Conservation (phyloP, 2,329 filamentous ascomycete genomes). For the Talaromyces sp. region DNA sequence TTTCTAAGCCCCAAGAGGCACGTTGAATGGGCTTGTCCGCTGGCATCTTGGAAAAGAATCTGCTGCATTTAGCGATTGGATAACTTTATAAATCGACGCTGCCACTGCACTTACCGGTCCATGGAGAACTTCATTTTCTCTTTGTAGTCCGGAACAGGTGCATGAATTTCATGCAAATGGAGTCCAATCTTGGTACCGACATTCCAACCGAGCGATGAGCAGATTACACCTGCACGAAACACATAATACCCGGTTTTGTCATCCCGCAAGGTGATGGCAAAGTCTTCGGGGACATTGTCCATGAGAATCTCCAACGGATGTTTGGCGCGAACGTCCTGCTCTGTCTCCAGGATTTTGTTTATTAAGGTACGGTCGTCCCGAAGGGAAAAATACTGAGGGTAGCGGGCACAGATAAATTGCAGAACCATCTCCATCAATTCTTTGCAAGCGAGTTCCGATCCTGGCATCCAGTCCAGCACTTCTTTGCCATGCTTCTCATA, state of each 20-base stretch:
- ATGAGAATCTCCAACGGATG: constrained; percentile 66
- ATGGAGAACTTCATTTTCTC: constrained; percentile 85
- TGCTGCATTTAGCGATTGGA: constrained; percentile 27
- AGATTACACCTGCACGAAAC: constrained; percentile 71
- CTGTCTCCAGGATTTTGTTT: constrained; percentile 63
- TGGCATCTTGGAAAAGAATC: constrained; percentile 76
- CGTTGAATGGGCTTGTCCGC: constrained; percentile 72
- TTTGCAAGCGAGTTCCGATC: constrained; percentile 72
- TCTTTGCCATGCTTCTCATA: constrained; percentile 57
- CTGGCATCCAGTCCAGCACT: constrained; percentile 65
- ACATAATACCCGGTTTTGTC: constrained; percentile 66
- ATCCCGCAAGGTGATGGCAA: constrained; percentile 68
- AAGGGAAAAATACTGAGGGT: constrained; percentile 68
- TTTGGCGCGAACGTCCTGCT: constrained; percentile 55
- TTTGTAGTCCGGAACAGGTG: constrained; percentile 72
- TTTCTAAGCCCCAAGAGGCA: constrained; percentile 77
- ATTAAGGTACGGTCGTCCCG: constrained; percentile 53
- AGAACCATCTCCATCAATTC: constrained; percentile 83
- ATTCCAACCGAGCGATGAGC: constrained; percentile 76
- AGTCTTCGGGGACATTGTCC: constrained; percentile 79
- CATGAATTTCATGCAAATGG: constrained; percentile 66
- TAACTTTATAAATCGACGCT: background rate
- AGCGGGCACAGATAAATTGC: constrained; percentile 72
- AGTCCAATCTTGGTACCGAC: constrained; percentile 67
- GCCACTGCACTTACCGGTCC: constrained; percentile 57